phyloP scores from a whole-genome alignment of 139 green algal genomes.

The Nannochloris sp. region DNA sequence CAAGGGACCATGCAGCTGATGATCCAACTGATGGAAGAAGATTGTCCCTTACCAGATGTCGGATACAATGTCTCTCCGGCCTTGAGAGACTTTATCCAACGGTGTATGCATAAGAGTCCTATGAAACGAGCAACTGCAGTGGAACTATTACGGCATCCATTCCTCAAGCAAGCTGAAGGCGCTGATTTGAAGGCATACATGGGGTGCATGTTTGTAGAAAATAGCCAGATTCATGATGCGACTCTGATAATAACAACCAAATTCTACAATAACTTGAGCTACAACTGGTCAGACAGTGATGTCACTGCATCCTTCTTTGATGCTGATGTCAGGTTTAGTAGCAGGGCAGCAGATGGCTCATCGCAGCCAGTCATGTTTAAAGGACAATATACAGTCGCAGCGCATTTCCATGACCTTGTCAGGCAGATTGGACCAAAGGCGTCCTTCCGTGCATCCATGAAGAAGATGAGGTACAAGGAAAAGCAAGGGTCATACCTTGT shows the following conservation, averaged over 20 bases:
- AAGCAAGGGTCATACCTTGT: neutral
- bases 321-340: conserved; percentile 7
- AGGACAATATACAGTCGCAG: conserved; percentile 26
- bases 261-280: conserved; percentile 28
- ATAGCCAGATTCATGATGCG: conserved; percentile 19
- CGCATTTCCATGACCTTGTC: conserved; percentile 22
- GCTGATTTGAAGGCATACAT: conserved; percentile 29
- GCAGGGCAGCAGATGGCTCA: neutral
- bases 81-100: conserved; percentile 69
- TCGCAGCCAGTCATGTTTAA: conserved; percentile 1
- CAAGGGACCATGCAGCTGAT: conserved; percentile 68
- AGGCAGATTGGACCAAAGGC: neutral
- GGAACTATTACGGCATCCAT: conserved; percentile 69
- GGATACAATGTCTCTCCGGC: conserved; percentile 41
- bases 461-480: neutral
- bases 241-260: conserved; percentile 6
- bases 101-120: conserved; percentile 65
- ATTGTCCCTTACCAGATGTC: conserved; percentile 33
- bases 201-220: conserved; percentile 17
- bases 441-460: neutral
- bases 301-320: conserved; percentile 25
- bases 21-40: conserved; percentile 58
- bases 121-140: conserved; percentile 45
- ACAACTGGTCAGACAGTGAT: conserved; percentile 13
- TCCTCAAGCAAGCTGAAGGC: conserved; percentile 8